A percentile compares a stretch with the other conserved stretches of the same genome.
Evolutionary conservation across 83 land plant genomes (phyloP).

Genomic region (Diphasiastrum complanatum): DNA sequence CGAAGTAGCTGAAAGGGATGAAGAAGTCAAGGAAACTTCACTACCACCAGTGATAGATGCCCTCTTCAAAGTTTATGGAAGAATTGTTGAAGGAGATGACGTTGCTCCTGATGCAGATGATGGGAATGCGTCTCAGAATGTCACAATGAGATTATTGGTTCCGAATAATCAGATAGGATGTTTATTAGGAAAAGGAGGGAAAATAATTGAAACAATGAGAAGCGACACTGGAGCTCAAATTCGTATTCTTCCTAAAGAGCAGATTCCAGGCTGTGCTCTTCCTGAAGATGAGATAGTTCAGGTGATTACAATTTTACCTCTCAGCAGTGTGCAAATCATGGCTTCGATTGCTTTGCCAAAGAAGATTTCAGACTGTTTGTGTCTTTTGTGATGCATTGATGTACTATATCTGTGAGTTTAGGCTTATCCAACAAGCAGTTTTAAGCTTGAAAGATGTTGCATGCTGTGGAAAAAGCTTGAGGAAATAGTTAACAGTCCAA

Average conservation of each 20-base stretch:
- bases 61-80: conserved; percentile 56
- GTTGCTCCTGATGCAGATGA: conserved; percentile 41
- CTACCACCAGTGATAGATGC: conserved; percentile 85
- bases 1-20: conserved; percentile 10
- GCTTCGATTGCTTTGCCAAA: not conserved
- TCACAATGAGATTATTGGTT: conserved; percentile 36
- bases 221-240: conserved; percentile 46
- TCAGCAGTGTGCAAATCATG: not conserved
- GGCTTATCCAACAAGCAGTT: too few species aligned
- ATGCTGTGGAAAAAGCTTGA: too few species aligned
- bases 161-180: conserved; percentile 53
- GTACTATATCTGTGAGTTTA: conserved; percentile 12
- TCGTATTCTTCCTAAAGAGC: conserved; percentile 43
- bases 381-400: not conserved
- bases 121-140: conserved; percentile 27
- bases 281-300: conserved; percentile 49
- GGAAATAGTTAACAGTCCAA: too few species aligned
- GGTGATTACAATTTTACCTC: conserved; percentile 16
- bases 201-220: conserved; percentile 55
- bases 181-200: conserved; percentile 48
- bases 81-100: conserved; percentile 34
- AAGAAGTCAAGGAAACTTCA: too few species aligned
- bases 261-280: conserved; percentile 43
- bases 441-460: too few species aligned
- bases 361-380: not conserved